phyloP scores from a whole-genome alignment of 2,329 filamentous ascomycete genomes.

The Fulvia fulva region DNA sequence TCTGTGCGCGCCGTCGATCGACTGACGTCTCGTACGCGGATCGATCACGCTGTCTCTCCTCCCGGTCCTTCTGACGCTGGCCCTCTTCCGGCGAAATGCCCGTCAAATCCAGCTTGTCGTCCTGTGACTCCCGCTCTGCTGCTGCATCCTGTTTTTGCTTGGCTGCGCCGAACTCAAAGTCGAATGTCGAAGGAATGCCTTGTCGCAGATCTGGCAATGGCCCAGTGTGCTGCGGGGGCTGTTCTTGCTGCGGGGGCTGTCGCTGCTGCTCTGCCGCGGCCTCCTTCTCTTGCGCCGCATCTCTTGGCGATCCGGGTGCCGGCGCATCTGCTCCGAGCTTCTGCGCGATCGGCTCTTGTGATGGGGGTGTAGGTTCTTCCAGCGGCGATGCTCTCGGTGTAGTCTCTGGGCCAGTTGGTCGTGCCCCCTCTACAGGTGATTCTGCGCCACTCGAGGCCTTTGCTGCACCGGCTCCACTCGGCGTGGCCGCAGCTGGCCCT shows the following conservation, averaged over 20 bases:
- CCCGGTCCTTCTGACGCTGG: conserved; percentile 32
- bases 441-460: conserved; percentile 11
- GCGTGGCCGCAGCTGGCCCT: conserved; percentile 20
- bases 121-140: conserved; percentile 33
- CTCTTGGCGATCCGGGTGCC: conserved; percentile 23
- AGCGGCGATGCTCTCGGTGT: conserved; percentile 20
- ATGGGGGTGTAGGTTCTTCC: conserved; percentile 9
- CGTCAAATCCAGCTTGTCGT: conserved; percentile 23
- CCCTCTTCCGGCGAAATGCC: conserved; percentile 34
- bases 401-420: conserved; percentile 35
- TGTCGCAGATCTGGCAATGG: conserved; percentile 88
- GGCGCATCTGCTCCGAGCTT: conserved; percentile 29
- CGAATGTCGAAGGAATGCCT: conserved; percentile 87
- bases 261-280: conserved; percentile 25
- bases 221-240: conserved; percentile 38
- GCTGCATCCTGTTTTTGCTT: conserved; percentile 28
- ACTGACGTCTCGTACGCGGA: conserved; percentile 86
- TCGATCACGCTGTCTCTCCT: conserved; percentile 64
- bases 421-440: conserved; percentile 30
- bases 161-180: conserved; percentile 61
- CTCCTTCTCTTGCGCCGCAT: conserved; percentile 26
- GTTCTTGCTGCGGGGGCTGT: conserved; percentile 16
- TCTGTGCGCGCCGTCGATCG: conserved; percentile 72
- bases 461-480: conserved; percentile 17
- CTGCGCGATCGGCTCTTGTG: conserved; percentile 31